Evolutionary conservation across 331 rosid species (phyloP).

Genomic region (Spiraea crenata): DNA sequence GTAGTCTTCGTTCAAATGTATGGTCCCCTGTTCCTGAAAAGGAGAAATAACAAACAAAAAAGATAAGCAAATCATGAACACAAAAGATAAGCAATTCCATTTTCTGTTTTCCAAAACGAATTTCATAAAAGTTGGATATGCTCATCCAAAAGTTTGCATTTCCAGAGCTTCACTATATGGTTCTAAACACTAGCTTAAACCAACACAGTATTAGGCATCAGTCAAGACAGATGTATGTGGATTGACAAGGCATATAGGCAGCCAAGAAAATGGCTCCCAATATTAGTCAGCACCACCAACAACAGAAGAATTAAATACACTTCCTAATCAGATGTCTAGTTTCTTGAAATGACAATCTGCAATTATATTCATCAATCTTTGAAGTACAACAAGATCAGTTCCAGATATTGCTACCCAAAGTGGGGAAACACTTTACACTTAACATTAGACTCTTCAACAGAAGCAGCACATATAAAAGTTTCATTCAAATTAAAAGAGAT

Average conservation of each 20-base stretch:
- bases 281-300: not conserved
- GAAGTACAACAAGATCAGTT: not conserved
- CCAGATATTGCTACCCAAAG: not conserved
- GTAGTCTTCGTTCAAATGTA: constrained; percentile 80
- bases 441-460: not conserved
- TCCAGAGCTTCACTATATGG: too few species aligned
- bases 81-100: constrained; percentile 17
- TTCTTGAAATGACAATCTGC: not conserved
- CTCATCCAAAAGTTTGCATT: not conserved
- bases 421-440: not conserved
- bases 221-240: too few species aligned
- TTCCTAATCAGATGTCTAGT: not conserved
- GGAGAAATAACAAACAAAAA: constrained; percentile 10
- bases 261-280: too few species aligned
- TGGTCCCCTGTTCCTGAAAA: constrained; percentile 90
- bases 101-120: not conserved
- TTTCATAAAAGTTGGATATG: not conserved
- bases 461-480: not conserved
- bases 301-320: not conserved
- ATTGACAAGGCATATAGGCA: not conserved
- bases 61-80: too few species aligned
- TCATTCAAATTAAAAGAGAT: not conserved
- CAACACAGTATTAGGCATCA: too few species aligned
- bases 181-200: too few species aligned
- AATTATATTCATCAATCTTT: not conserved